Evolutionary conservation across 148 eudicot species (phyloP).

Genomic region (Rhododendron molle): DNA sequence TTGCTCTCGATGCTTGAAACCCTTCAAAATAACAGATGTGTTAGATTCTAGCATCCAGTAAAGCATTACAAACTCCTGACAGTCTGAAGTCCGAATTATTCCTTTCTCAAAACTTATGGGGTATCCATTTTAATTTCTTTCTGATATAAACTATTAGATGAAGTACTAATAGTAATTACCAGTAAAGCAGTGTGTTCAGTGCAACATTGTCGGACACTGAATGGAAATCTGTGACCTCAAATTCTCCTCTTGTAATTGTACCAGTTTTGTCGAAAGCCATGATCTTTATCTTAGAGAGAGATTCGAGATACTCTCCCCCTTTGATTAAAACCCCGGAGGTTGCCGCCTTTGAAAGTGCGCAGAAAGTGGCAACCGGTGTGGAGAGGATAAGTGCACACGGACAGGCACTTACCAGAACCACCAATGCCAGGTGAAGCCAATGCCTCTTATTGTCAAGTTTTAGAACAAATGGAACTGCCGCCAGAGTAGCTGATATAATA

Average conservation of each 20-base stretch:
- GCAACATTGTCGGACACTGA: conserved; percentile 41
- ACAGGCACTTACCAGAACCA: conserved; percentile 88
- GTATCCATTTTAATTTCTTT: neutral
- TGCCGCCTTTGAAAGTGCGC: conserved; percentile 90
- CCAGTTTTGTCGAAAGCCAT: conserved; percentile 94
- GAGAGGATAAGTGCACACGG: conserved; percentile 95
- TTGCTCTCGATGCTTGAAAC: conserved; percentile 89
- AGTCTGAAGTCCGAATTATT: neutral
- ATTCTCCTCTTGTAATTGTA: conserved; percentile 87
- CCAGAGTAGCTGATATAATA: conserved; percentile 54
- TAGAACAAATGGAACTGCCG: conserved; percentile 47
- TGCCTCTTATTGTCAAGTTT: conserved; percentile 40
- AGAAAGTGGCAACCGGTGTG: conserved; percentile 90
- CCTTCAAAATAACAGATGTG: conserved; percentile 30
- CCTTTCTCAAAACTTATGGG: neutral
- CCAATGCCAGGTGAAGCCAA: conserved; percentile 73
- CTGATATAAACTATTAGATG: neutral
- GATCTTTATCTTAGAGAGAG: conserved; percentile 58
- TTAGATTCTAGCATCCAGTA: neutral
- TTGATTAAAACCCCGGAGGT: conserved; percentile 71
- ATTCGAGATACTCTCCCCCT: conserved; percentile 87
- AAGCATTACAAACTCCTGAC: neutral
- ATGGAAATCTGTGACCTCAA: conserved; percentile 42
- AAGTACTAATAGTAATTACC: conserved; percentile 23
- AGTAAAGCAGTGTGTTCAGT: conserved; percentile 45